phyloP scores from a whole-genome alignment of 176 grass and related monocot genomes.

The Avena eriantha region DNA sequence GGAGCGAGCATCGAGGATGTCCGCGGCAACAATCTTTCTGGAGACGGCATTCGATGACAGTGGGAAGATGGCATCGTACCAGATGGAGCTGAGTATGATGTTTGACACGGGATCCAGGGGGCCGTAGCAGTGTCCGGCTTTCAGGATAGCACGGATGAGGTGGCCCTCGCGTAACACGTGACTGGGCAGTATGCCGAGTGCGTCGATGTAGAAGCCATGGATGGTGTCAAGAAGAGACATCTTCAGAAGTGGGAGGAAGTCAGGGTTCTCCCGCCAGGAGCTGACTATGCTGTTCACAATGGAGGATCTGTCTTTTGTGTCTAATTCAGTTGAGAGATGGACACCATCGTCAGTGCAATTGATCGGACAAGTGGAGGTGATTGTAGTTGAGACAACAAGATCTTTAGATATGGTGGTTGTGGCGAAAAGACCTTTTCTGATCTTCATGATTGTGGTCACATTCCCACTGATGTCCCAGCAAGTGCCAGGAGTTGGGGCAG shows the following conservation, averaged over 20 bases:
- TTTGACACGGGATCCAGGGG: background rate
- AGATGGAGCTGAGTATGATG: conserved; percentile 3
- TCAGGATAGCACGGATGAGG: background rate
- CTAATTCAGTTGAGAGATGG: background rate
- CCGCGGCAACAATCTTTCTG: background rate
- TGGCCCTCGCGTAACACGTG: background rate
- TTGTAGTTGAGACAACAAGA: background rate
- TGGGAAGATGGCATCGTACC: background rate
- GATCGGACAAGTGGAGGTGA: background rate
- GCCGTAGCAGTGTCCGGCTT: background rate
- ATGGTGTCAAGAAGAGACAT: background rate
- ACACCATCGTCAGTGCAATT: background rate
- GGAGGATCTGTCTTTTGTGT: background rate
- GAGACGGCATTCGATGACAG: background rate
- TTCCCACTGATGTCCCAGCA: background rate
- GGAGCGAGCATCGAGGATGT: too few relatives aligned
- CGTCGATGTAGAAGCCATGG: background rate
- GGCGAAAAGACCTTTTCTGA: background rate
- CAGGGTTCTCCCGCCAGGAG: background rate
- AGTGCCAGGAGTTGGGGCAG: background rate
- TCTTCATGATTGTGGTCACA: background rate
- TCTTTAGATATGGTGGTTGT: conserved; percentile 6
- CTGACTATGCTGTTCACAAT: background rate
- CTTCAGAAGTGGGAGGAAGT: background rate
- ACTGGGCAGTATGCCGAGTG: background rate